Base-by-base conservation (phyloP, 2,329 filamentous ascomycete genomes). In the Penicillium concentricum region DNA sequence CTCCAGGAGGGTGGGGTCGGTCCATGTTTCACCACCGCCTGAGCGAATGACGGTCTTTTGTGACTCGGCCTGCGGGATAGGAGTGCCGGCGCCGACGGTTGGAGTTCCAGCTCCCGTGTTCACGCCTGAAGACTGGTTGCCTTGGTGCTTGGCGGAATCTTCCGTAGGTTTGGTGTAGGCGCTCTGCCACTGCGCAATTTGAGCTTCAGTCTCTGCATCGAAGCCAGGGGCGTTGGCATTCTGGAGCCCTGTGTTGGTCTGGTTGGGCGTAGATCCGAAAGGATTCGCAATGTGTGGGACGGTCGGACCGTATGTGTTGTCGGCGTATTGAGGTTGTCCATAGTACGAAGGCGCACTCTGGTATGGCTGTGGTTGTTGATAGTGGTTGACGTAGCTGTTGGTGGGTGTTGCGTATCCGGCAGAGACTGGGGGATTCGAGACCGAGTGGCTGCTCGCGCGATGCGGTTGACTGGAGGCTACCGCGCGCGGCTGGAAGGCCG, bases 171-270 rank as follows among this genome's bases (percentile, higher is more conserved):
- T 82, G 61, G 86, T 84, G 74, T 96, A 96, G 26, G 92, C 91
- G 74, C 89, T 93, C 75, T 96, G 92, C 91, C 93, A 97, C 74
- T 96, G 90, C 47, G 92, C 92, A 60, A 97, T 92, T 74, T 95
- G 91, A 30, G 91, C 91, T 56, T 94, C 91, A 79, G 91, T 88
- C 65, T 96, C 91, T 3, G 91, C 86, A 67, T 96, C 85, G 50
- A 83, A 74, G 32, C 73, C 75, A 10, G 74, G 62, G 32, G 77
- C 77, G 10, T 47, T 60, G 30, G 54, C 54, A 20, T 68, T 68
- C 34, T 69, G 72, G 30, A 54, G 69, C 70, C 69, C 65, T 62
- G 71, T 62, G 16, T 20, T 34, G 69, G 72, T 66, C 65, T 65
- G 67, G 70, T 59, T 65, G 62, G 67, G 53, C 64, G 71, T 69